These are phyloP conservation scores for Vitis hybrid DNA, from an alignment of 177 flowering plant species.

Conservation along the genomic window DNA sequence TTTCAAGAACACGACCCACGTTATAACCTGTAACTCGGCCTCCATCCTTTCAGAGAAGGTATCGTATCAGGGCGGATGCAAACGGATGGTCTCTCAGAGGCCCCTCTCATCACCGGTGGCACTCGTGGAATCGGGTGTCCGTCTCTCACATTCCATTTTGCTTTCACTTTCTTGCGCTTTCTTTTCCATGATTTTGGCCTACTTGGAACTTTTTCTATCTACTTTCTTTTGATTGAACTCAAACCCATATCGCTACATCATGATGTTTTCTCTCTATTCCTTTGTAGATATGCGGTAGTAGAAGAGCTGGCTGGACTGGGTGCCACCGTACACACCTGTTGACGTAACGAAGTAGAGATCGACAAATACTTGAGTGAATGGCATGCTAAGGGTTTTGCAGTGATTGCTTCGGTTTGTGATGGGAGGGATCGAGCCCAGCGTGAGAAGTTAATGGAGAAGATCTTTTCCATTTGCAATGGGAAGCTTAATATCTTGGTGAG, in stretches of 20 bases:
- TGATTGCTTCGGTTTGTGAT: conserved; percentile 52
- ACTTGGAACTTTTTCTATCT: no score
- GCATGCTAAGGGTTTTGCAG: conserved; percentile 37
- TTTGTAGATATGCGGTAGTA: conserved; percentile 36
- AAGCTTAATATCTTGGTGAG: conserved; percentile 45
- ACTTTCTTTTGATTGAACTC: no score
- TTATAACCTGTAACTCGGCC: no score
- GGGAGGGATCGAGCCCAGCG: conserved; percentile 30
- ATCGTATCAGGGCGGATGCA: neutral
- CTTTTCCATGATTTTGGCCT: no score
- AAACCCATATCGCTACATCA: no score
- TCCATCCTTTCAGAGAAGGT: no score
- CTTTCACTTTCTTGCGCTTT: no score
- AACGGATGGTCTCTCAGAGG: conserved; percentile 23
- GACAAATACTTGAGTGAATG: conserved; percentile 31
- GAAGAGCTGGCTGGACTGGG: conserved; percentile 45
- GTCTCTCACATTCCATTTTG: neutral
- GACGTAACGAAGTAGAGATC: conserved; percentile 35
- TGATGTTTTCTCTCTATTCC: neutral
- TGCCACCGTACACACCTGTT: conserved; percentile 42
- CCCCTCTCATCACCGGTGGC: conserved; percentile 25
- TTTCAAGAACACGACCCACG: no score
- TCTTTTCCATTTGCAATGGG: conserved; percentile 30
- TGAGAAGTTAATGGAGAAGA: conserved; percentile 27
- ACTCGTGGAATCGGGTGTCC: conserved; percentile 25